Evolutionary conservation across 371 early-diverging fungal species (phyloP), one percentile per base, ranked within the genome.

Genomic region (Antonospora locustae): DNA sequence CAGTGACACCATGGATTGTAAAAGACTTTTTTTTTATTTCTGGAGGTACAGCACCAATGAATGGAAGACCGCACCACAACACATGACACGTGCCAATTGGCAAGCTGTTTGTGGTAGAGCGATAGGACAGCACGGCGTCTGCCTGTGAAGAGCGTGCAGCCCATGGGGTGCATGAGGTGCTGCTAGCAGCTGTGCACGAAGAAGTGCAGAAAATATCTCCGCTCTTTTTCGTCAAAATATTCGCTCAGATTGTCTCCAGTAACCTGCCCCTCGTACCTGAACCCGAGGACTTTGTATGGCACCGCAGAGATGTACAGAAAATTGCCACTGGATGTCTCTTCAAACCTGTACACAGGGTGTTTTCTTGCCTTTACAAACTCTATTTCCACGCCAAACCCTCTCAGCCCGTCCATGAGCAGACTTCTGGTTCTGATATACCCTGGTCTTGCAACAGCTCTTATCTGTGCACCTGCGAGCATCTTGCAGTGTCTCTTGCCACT

Each of bases 311-410:
- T 34, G 9, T 9, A 34, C n/a, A 9, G 9, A 34, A n/a, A 34
- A 34, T 34, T 34, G n/a, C 29, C 49, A 49, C 36, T 56, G 49
- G 7, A 56, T 30, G 9, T 39, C 22, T 12, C 14, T 56, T 19
- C 32, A 56, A 56, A 48, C 29, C 57, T 30, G 22, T 39, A 48
- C 38, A 38, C 25, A 11, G 57, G 57, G 22, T 36, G 14, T 29
- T 49, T 38, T 9, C 38, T 25, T 3, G 50, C 50, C 22, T 36
- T 34, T 23, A 36, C 19, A 19, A 36, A 49, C n/a, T 30, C 17
- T 28, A 49, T 17, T 9, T 12, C n/a, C 20, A 49, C 38, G 1
- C 28, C 30, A 19, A 36, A 32, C 38, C 50, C 50, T 25, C 9
- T 28, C 24, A 11, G 34, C 0, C 28, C 50, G 11, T 25, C 50